Percentiles rank a stretch among this genome's conserved stretches.
Evolutionary conservation across 306 rosid genomes (phyloP).

Genomic region (Potentilla sterilis): DNA sequence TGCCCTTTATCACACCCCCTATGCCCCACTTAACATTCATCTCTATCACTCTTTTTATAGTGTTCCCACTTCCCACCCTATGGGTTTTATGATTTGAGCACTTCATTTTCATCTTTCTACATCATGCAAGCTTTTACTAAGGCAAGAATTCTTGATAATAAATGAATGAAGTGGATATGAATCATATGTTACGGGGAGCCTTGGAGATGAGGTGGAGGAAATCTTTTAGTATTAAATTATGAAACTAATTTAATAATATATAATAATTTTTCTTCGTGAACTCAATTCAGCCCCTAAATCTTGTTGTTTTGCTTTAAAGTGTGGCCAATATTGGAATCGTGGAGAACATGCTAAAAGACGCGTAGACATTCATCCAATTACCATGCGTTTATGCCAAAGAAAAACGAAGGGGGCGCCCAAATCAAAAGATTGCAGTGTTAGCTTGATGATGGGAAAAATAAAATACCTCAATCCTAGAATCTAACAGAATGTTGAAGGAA

Average conservation of each 20-base stretch:
- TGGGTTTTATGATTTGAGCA: slow-evolving; percentile 6
- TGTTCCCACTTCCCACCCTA: background rate
- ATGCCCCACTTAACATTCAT: slow-evolving; percentile 1
- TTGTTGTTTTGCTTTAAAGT: background rate
- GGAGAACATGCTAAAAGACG: background rate
- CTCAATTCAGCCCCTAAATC: too few relatives aligned
- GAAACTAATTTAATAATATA: too few relatives aligned
- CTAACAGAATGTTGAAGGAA: background rate
- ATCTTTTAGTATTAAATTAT: too few relatives aligned
- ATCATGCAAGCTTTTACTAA: background rate
- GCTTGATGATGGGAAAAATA: background rate
- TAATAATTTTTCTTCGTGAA: too few relatives aligned
- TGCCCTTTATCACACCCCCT: background rate
- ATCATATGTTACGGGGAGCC: too few relatives aligned
- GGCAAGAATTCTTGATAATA: too few relatives aligned
- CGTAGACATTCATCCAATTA: background rate
- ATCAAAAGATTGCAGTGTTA: background rate
- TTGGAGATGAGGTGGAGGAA: too few relatives aligned
- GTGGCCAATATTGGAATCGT: background rate
- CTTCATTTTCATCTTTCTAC: background rate
- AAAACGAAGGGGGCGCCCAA: background rate
- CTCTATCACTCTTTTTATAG: background rate
- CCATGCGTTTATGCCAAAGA: background rate
- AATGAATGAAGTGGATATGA: too few relatives aligned
- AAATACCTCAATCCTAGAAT: background rate